These are phyloP conservation scores for Lipomyces mesembrius DNA, from an alignment of 805 yeast species.

Conservation along the genomic window DNA sequence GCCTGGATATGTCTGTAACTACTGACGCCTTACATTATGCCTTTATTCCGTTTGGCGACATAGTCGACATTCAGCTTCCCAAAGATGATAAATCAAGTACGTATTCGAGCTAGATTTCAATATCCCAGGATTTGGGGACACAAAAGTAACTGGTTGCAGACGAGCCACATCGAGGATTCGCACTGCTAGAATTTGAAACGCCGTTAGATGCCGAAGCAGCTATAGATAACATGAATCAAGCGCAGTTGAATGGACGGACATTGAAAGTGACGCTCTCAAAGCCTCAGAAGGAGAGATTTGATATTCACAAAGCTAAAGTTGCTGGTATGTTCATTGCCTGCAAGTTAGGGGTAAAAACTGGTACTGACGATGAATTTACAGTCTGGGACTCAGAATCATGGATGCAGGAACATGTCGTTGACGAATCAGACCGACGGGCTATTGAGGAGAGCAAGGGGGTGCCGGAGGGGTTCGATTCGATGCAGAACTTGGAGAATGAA, in stretches of 20 bases:
- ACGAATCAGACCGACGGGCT: slow-evolving; percentile 24
- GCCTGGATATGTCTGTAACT: slow-evolving; percentile 31
- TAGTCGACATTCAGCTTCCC: slow-evolving; percentile 38
- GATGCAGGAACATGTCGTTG: slow-evolving; percentile 31
- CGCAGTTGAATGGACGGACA: slow-evolving; percentile 40
- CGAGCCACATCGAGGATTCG: slow-evolving; percentile 39
- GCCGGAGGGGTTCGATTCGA: slow-evolving; percentile 16
- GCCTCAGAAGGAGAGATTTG: slow-evolving; percentile 30
- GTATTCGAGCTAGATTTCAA: slow-evolving; percentile 2
- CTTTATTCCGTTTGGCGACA: slow-evolving; percentile 45
- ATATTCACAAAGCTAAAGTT: slow-evolving; percentile 24
- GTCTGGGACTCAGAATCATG: slow-evolving; percentile 36
- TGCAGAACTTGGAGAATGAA: slow-evolving; percentile 24
- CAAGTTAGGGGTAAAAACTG: neutral
- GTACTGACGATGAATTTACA: slow-evolving; percentile 4
- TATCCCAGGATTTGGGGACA: neutral
- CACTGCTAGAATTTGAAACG: slow-evolving; percentile 42
- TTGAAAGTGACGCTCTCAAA: slow-evolving; percentile 39
- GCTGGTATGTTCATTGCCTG: slow-evolving; percentile 24
- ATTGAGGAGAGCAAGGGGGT: neutral
- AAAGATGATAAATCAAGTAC: slow-evolving; percentile 30
- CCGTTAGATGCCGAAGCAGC: slow-evolving; percentile 46
- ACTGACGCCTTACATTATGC: slow-evolving; percentile 38
- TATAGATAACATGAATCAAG: slow-evolving; percentile 44
- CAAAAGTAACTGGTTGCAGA: slow-evolving; percentile 9